phyloP scores from a whole-genome alignment of 768 basidiomycete species.

The Gautieria morchelliformis region DNA sequence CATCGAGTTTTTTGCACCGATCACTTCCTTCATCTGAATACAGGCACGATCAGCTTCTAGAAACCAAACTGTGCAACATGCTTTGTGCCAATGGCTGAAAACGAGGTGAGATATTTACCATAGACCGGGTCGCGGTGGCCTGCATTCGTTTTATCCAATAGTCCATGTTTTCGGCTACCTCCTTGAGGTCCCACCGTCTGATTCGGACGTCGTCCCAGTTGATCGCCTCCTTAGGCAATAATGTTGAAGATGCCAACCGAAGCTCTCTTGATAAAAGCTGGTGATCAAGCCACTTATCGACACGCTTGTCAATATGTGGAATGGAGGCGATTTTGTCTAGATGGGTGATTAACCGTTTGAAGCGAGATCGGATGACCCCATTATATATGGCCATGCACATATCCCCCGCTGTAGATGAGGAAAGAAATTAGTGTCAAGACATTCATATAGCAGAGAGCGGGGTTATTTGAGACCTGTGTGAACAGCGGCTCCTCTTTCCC shows the following conservation, averaged over 20 bases:
- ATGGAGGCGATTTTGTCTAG: background rate
- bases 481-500: too few relatives aligned
- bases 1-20: background rate
- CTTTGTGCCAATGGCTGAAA: too few relatives aligned
- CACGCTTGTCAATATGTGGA: background rate
- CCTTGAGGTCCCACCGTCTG: background rate
- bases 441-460: too few relatives aligned
- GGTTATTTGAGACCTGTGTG: too few relatives aligned
- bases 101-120: too few relatives aligned
- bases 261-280: background rate
- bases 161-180: background rate
- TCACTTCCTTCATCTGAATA: background rate
- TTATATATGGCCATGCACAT: too few relatives aligned
- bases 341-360: background rate
- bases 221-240: background rate
- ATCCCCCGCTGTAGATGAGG: too few relatives aligned
- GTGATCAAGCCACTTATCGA: background rate
- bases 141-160: background rate
- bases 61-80: too few relatives aligned
- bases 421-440: too few relatives aligned
- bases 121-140: background rate
- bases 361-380: background rate
- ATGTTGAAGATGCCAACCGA: background rate
- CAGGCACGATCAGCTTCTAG: too few relatives aligned
- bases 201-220: background rate